phyloP scores from a whole-genome alignment of 148 eudicot species.

The Rhododendron ferrugineum region DNA sequence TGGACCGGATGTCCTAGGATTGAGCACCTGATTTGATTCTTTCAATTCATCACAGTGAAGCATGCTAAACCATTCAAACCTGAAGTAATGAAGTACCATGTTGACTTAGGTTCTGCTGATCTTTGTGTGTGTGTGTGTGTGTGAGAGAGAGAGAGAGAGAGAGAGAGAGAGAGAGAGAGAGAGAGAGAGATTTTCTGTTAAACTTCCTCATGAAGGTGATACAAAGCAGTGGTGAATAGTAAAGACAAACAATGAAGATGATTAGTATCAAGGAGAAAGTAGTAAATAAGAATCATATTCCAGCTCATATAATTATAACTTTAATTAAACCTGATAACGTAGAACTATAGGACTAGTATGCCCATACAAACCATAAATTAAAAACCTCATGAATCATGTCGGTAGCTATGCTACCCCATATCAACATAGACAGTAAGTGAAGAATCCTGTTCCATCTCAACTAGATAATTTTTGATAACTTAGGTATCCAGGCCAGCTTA shows the following conservation, averaged over 20 bases:
- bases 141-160: neutral
- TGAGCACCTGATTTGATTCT: neutral
- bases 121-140: neutral
- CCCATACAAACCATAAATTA: neutral
- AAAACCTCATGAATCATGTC: neutral
- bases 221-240: constrained; percentile 1
- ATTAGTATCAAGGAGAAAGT: constrained; percentile 3
- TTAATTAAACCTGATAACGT: neutral
- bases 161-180: neutral
- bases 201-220: neutral
- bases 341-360: neutral
- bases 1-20: neutral
- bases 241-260: neutral
- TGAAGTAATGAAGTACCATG: neutral
- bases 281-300: constrained; percentile 8
- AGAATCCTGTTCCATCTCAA: neutral
- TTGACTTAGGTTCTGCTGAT: neutral
- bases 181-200: neutral
- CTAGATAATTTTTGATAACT: no score
- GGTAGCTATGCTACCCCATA: neutral
- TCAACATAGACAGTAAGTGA: neutral
- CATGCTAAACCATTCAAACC: neutral
- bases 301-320: neutral
- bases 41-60: neutral
- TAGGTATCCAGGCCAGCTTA: no score